Base-by-base conservation (phyloP, 228 moss, liverwort and hornwort species). In the Sphagnum magellanicum region DNA sequence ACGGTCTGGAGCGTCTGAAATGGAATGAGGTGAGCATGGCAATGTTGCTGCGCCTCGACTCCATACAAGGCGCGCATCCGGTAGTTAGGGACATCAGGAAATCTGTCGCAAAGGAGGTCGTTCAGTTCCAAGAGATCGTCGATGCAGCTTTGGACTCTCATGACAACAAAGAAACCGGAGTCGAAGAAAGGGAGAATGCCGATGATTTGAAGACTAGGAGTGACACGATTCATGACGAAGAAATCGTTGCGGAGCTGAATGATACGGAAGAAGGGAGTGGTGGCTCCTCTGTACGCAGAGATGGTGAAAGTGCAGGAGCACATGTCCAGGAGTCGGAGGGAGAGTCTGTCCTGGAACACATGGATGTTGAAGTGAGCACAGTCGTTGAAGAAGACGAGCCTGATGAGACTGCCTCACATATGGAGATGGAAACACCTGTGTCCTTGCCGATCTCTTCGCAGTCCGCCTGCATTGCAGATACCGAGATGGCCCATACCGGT, bases 1-100 rank as follows among this genome's bases (percentile, higher is more conserved):
- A 92, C 50, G 69, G 79, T 0, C 74, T 85, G 79, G 81, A 87
- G 73, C 84, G 87, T 1, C 73, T 88, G 16, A 78, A 75, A 65
- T 81, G 92, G 81, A 72, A 78, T 57, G 95, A 95, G 69, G 84
- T 81, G 48, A 85, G 88, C 51, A 95, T 95, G 95, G 82, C 76
- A 4, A 60, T 95, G 50, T 77, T 95, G n/a, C 84, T 95, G 52
- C 79, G 82, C 8, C 74, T 95, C 10, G 95, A 95, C 68, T 74
- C 79, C 9, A 70, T 84, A 8, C 81, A 92, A 77, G 86, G 78
- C 4, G 82, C 89, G 13, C 90, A 90, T 67, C 66, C 75, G 1
- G 72, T 75, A 16, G 90, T 92, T 72, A 83, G 92, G 4, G 89
- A 81, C 61, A 81, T 92, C 61, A 78, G 95, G n/a, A 89, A 84